Conservation (phyloP, 352 stramenopile genomes). For the Pythium dissimile region DNA sequence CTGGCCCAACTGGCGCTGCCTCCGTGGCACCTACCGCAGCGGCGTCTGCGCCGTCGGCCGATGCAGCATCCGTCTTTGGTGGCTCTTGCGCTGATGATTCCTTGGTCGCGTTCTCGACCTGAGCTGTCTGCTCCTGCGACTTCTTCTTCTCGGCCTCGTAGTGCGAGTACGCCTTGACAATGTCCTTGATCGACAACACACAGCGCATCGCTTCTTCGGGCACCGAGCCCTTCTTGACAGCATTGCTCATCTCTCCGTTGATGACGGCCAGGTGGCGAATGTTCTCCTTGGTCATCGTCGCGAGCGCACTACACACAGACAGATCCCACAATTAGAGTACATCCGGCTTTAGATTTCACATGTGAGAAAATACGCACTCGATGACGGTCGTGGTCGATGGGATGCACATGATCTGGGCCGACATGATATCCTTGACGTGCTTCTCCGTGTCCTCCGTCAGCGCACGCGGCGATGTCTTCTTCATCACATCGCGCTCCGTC, state of each 20-base stretch:
- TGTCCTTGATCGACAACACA: constrained; percentile 84
- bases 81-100: not conserved
- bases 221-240: constrained; percentile 69
- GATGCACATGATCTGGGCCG: constrained; percentile 84
- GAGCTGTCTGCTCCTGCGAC: constrained; percentile 11
- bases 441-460: constrained; percentile 42
- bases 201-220: constrained; percentile 82
- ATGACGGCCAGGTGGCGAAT: constrained; percentile 82
- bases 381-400: constrained; percentile 76
- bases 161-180: constrained; percentile 68
- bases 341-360: too few relatives aligned
- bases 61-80: not conserved
- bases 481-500: constrained; percentile 78
- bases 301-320: constrained; percentile 44
- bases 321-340: too few relatives aligned
- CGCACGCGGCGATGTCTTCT: constrained; percentile 61
- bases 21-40: not conserved
- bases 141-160: constrained; percentile 62
- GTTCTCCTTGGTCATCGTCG: constrained; percentile 87
- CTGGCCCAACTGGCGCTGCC: constrained; percentile 1
- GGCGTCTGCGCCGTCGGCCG: not conserved
- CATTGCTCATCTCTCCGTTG: constrained; percentile 66
- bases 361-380: constrained; percentile 70
- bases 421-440: constrained; percentile 79
- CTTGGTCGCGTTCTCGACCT: not conserved